Evolutionary conservation across 345 rosid species (phyloP).

Genomic region (Hibiscus mutabilis): DNA sequence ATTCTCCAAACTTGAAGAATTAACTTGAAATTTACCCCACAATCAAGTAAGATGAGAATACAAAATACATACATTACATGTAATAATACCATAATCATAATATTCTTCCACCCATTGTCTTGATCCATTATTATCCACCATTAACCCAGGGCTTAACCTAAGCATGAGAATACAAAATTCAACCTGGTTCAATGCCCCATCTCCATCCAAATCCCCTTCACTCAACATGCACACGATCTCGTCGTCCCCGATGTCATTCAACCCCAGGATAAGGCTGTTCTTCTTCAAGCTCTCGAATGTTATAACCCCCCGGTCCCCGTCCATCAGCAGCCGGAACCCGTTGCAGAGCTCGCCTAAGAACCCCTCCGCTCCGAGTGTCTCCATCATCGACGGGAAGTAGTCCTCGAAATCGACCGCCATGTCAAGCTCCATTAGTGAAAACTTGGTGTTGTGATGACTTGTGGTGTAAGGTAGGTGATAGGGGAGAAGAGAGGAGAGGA

Average conservation of each 20-base stretch:
- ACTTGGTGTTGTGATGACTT: neutral
- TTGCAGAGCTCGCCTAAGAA: constrained; percentile 48
- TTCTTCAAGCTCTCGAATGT: constrained; percentile 67
- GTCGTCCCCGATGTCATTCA: constrained; percentile 50
- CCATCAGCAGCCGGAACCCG: constrained; percentile 56
- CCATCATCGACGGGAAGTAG: constrained; percentile 53
- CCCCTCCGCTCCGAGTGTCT: constrained; percentile 45
- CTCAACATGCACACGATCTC: constrained; percentile 53
- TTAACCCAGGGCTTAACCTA: constrained; percentile 48
- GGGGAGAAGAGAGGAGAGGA: neutral
- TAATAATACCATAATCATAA: neutral
- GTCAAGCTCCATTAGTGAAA: constrained; percentile 20
- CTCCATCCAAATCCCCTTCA: constrained; percentile 64
- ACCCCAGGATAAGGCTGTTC: constrained; percentile 43
- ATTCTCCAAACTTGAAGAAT: neutral
- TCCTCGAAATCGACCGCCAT: constrained; percentile 41
- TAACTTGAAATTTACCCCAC: neutral
- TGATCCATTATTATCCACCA: constrained; percentile 35
- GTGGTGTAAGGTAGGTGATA: neutral
- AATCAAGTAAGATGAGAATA: neutral
- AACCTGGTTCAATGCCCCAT: constrained; percentile 56
- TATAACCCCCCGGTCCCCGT: constrained; percentile 50
- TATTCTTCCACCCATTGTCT: constrained; percentile 25
- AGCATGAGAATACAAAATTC: constrained; percentile 67
- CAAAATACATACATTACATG: neutral